Evolutionary conservation across 257 asterid genomes (phyloP), one percentile per base, ranked within the genome.

Genomic region (Verbascum thapsus): DNA sequence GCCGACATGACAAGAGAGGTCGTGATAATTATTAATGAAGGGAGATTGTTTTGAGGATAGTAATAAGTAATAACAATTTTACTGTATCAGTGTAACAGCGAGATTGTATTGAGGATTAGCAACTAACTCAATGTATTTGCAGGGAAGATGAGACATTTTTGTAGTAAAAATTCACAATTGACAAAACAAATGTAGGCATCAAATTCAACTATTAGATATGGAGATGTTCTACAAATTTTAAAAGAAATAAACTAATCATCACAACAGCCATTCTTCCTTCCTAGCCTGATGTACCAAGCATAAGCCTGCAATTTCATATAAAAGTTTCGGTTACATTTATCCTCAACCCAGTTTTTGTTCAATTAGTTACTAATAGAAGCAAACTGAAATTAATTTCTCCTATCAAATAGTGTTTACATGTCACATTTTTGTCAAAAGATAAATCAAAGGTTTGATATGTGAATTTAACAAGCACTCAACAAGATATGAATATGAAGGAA

Each of bases 241-340:
- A 20, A 47, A 19, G 22, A 41, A 12, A 35, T 63, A 47, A 67
- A 63, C 75, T 79, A 75, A 72, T 44, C 45, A 34, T 58, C 75
- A 11, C 49, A 76, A 71, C 71, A 30, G 54, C 59, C 39, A 19
- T 40, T 45, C 64, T 50, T 54, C 73, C 68, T 44, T 16, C n/a
- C n/a, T n/a, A 56, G 40, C 56, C 65, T 64, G 54, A 64, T 16
- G 58, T 45, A n/a, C n/a, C n/a, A n/a, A n/a, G n/a, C n/a, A n/a
- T n/a, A n/a, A n/a, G n/a, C 69, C 85, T 76, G 70, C 71, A 61
- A 19, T 30, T 38, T 5, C 61, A 44, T 23, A 58, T 42, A 67
- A 47, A 26, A 38, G 35, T 2, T 50, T 10, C 48, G 39, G 68
- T 63, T 60, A 34, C 7, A 2, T 37, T 39, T 56, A 10, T n/a